Evolutionary conservation across 139 green algal species (phyloP).

Genomic region (Chlamydomonas schloesseri): DNA sequence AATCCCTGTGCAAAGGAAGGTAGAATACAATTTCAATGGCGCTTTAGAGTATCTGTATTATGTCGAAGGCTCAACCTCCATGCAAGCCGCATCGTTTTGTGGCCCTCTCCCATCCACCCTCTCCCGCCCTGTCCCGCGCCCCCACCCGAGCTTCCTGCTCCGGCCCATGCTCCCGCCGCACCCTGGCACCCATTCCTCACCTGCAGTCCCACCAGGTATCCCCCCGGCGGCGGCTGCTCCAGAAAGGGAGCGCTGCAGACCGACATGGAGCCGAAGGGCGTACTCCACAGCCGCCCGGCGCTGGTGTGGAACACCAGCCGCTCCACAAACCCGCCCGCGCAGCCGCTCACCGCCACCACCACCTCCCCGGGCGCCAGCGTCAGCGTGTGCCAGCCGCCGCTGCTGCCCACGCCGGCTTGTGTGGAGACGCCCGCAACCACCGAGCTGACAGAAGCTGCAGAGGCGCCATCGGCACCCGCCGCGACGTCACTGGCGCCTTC

Average conservation of each 20-base stretch:
- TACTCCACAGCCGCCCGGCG: background rate
- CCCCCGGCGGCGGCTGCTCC: background rate
- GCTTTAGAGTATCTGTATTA: too few species aligned
- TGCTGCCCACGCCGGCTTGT: background rate
- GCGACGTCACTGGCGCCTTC: too few species aligned
- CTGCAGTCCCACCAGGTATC: background rate
- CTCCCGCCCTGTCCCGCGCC: too few species aligned
- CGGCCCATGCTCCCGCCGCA: too few species aligned
- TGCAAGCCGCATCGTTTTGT: too few species aligned
- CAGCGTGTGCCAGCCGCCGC: background rate
- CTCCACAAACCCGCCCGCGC: background rate
- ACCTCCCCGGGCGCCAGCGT: background rate
- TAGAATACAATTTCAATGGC: too few species aligned
- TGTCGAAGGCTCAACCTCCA: too few species aligned
- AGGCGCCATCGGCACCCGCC: too few species aligned
- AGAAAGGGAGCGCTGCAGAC: background rate
- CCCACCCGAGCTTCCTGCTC: too few species aligned
- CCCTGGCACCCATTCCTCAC: background rate
- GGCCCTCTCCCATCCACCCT: too few species aligned
- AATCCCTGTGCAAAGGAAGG: background rate
- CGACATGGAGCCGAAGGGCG: background rate
- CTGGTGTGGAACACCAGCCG: background rate
- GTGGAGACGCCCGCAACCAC: background rate
- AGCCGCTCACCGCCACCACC: background rate
- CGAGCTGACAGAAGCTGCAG: too few species aligned